Evolutionary conservation across 768 basidiomycete genomes (phyloP).

Genomic region (Sporobolomyces pararoseus): DNA sequence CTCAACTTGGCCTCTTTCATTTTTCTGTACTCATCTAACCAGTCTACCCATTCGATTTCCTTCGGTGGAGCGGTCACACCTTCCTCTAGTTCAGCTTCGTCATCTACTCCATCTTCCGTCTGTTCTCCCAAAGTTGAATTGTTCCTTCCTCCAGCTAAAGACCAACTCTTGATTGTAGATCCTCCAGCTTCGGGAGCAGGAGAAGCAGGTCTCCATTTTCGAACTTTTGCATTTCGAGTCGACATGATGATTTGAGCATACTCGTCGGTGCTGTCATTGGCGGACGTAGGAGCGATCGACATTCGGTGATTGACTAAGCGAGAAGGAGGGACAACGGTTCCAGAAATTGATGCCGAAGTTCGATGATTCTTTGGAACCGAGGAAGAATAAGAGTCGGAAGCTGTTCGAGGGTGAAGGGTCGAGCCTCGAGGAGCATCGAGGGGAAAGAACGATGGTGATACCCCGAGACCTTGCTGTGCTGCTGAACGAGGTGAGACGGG

Average conservation of each 20-base stretch:
- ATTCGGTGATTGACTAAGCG: constrained; percentile 25
- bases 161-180: constrained; percentile 19
- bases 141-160: constrained; percentile 9
- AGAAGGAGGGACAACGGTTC: background rate
- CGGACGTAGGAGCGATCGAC: constrained; percentile 17
- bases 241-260: constrained; percentile 51
- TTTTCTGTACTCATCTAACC: constrained; percentile 53
- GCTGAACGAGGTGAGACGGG: constrained; percentile 4
- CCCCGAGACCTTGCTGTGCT: background rate
- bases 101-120: background rate
- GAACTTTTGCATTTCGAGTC: constrained; percentile 52
- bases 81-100: background rate
- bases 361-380: constrained; percentile 6
- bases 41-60: constrained; percentile 54
- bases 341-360: constrained; percentile 14
- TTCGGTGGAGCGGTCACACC: constrained; percentile 20
- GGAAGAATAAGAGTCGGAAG: constrained; percentile 15
- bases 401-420: constrained; percentile 8
- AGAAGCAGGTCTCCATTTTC: constrained; percentile 49
- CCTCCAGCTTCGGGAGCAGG: background rate
- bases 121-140: constrained; percentile 21
- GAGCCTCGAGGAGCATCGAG: background rate
- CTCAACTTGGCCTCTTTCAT: constrained; percentile 52
- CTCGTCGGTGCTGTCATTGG: constrained; percentile 37
- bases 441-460: constrained; percentile 16